A percentile compares a stretch with the other conserved stretches of the same genome.
phyloP scores from a whole-genome alignment of 495 filamentous ascomycete species.

The Mycothermus thermophilus region DNA sequence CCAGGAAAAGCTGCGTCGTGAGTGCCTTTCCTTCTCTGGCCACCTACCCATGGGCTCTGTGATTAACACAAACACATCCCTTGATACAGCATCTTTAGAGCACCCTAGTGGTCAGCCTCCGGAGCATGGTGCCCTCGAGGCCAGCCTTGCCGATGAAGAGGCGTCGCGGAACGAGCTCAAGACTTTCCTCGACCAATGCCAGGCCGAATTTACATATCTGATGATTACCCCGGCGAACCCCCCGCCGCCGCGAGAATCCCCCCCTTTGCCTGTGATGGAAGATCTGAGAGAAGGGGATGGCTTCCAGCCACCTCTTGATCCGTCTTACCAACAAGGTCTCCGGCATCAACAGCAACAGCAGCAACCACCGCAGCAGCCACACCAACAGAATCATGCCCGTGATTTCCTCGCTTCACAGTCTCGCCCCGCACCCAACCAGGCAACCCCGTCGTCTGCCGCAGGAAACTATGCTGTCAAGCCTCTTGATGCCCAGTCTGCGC shows the following conservation, averaged over 20 bases:
- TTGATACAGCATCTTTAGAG: constrained; percentile 14
- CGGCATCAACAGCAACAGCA: constrained; percentile 14
- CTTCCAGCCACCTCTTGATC: constrained; percentile 25
- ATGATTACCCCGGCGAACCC: constrained; percentile 51
- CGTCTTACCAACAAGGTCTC: constrained; percentile 13
- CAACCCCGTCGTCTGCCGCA: constrained; percentile 29
- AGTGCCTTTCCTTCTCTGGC: constrained; percentile 1
- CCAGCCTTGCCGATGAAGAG: constrained; percentile 34
- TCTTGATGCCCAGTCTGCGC: constrained; percentile 25
- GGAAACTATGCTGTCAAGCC: constrained; percentile 25
- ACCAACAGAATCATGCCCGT: constrained; percentile 30
- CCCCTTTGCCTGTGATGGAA: constrained; percentile 35
- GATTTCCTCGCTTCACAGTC: constrained; percentile 21
- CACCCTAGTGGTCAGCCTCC: constrained; percentile 4
- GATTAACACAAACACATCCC: background rate
- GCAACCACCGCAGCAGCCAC: constrained; percentile 11
- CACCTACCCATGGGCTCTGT: background rate
- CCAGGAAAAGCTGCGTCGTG: constrained; percentile 35
- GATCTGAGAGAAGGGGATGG: constrained; percentile 34
- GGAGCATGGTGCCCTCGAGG: constrained; percentile 11
- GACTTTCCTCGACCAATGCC: constrained; percentile 47
- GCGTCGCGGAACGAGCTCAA: constrained; percentile 42
- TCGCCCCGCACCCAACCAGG: constrained; percentile 45
- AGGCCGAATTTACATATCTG: constrained; percentile 50
- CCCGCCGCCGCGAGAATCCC: constrained; percentile 41